A percentile compares a stretch with the other conserved stretches of the same genome.
Conservation (phyloP, 768 basidiomycete genomes). For the Suillus paluster region DNA sequence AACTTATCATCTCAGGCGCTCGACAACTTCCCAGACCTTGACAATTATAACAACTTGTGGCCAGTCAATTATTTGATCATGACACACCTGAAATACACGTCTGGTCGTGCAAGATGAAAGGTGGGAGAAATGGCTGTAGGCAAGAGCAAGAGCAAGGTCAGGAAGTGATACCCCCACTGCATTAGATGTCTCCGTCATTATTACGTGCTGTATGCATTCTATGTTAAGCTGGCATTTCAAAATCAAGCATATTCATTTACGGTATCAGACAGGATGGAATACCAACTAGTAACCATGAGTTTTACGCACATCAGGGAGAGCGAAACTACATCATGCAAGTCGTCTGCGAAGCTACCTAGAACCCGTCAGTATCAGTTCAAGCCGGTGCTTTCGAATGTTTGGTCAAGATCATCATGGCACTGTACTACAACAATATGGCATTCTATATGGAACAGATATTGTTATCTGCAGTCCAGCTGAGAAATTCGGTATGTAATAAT, state of each 20-base stretch:
- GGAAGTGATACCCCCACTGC: not conserved
- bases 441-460: conserved; percentile 99
- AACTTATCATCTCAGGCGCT: conserved; percentile 1
- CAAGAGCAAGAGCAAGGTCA: conserved; percentile 7
- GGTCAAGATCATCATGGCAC: conserved; percentile 89
- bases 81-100: conserved; percentile 18
- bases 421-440: conserved; percentile 99
- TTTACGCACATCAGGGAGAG: conserved; percentile 71
- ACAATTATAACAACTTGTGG: conserved; percentile 14
- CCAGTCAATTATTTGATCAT: conserved; percentile 15
- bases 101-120: not conserved
- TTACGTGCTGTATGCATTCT: too few relatives aligned
- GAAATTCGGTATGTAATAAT: not conserved
- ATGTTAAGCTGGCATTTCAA: too few relatives aligned
- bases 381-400: conserved; percentile 89
- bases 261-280: too few relatives aligned
- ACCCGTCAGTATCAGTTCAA: conserved; percentile 75
- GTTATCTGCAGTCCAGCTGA: conserved; percentile 45
- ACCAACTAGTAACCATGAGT: too few relatives aligned
- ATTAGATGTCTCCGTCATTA: not conserved
- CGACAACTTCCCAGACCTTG: conserved; percentile 13
- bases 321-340: conserved; percentile 99
- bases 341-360: conserved; percentile 97
- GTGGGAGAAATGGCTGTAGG: conserved; percentile 7
- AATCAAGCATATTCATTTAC: too few relatives aligned